Evolutionary conservation across 768 basidiomycete species (phyloP), one percentile per base, ranked within the genome.

Genomic region (Fomitopsis pulvina): DNA sequence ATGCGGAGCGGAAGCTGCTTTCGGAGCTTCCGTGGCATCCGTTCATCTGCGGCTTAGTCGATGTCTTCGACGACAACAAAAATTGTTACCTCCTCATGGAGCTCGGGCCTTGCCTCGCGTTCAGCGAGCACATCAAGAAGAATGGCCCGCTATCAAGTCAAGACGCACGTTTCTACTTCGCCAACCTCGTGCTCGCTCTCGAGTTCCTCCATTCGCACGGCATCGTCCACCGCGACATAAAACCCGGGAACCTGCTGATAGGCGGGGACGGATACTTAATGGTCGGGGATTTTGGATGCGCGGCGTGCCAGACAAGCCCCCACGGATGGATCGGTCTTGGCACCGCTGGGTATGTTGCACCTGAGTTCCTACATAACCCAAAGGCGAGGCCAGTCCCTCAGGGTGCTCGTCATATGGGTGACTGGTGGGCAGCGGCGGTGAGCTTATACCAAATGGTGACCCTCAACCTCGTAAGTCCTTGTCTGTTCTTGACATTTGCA

Each of bases 211-310:
- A 77, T 46, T 48, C 51, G 0, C 60, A 70, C 8, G 67, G 65
- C n/a, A 64, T 80, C 43, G 67, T 72, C 6, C 79, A 81, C 50
- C 70, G 78, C 18, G 79, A 83, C 57, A 48, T 83, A 18, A 81
- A 82, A 57, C 79, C 80, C 1, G 73, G 72, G 18, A 82, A 81
- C 44, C 71, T 83, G 42, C 69, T 83, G 45, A 47, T 83, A 50
- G 78, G 76, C 38, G 56, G 68, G 2, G 77, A 79, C 57, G 81
- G 80, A 22, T 83, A 83, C 55, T 66, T 81, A 24, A 60, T 65
- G 49, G 52, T 83, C 0, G 70, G 70, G 8, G 80, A 83, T 56
- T 78, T 84, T 54, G 79, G 79, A 2, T 51, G 64, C 21, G 66
- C 63, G 0, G 60, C 39, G 29, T 44, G 48, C 53, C 52, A 63